Evolutionary conservation across 345 rosid genomes (phyloP).

Genomic region (Psidium guajava): DNA sequence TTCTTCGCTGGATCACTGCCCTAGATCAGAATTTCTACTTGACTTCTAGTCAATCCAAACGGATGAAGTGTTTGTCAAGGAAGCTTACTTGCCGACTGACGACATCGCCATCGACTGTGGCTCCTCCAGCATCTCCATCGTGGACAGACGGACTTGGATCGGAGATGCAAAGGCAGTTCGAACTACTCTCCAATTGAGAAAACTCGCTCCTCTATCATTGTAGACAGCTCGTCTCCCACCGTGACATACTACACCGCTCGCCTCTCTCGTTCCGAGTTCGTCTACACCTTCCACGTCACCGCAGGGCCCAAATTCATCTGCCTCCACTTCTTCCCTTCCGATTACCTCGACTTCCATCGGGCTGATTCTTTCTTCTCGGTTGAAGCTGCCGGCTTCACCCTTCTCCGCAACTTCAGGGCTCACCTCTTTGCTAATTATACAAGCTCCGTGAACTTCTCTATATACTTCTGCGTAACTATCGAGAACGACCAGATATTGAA

Average conservation of each 20-base stretch:
- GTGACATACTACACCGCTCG: conserved; percentile 15
- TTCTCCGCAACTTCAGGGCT: conserved; percentile 16
- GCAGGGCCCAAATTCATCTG: conserved; percentile 23
- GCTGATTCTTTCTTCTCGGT: conserved; percentile 9
- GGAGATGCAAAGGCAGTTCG: conserved; percentile 1
- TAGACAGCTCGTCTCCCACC: background rate
- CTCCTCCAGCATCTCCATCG: background rate
- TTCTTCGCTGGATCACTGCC: no score
- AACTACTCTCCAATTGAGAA: background rate
- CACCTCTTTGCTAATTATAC: background rate
- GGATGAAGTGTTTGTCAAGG: background rate
- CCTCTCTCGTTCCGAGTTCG: conserved; percentile 7
- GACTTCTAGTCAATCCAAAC: background rate
- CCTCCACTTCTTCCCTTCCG: conserved; percentile 7
- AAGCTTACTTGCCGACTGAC: background rate
- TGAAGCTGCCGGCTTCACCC: background rate
- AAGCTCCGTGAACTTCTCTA: no score
- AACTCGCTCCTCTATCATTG: background rate
- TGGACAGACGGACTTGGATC: background rate
- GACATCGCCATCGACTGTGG: conserved; percentile 1
- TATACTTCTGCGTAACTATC: no score
- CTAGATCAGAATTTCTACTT: background rate
- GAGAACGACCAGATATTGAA: no score
- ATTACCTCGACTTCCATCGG: background rate
- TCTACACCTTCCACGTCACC: conserved; percentile 13